Base-by-base conservation (phyloP, 371 early-diverging fungal genomes). In the Conidiobolus incongruus region DNA sequence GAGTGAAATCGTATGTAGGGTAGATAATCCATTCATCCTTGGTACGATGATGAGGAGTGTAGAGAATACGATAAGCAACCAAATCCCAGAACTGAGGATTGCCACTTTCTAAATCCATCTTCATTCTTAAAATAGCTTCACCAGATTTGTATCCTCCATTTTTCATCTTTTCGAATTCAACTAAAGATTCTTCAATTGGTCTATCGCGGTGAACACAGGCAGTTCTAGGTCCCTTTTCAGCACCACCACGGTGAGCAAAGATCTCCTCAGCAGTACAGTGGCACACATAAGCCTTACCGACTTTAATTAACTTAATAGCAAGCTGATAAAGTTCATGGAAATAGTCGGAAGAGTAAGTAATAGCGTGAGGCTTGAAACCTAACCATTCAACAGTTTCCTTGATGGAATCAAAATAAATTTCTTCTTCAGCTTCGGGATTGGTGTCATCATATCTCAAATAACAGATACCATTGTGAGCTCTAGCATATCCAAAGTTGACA, bases 41-140 rank as follows among this genome's bases (percentile, higher is more conserved):
- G 10, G 98, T 94, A 43, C 92, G 80, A 55, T 76, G 78, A 59
- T 98, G 99, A 37, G 76, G 76, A 2, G 90, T 72, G 52, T 82
- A 84, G 38, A 94, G 52, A 24, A 98, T 79, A 48, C 99, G 81
- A 65, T 96, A 97, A 28, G 98, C 98, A 34, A 98, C 84, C 54
- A 95, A 62, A 57, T 99, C 99, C 91, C 98, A 94, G 72, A 99
- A 92, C 62, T 94, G 89, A 32, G 97, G 97, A 59, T 98, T 98
- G 38, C 90, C 91, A 55, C 79, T 77, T 47, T 83, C 71, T 46
- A 81, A 57, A 56, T 98, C 89, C 96, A 97, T 96, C 77, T 98
- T 98, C 92, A 99, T 95, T 55, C 99, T 77, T 53, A 99, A 55
- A 17, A 76, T 87, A 8, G 89, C 89, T 50, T 82, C 80, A 28